Evolutionary conservation across 257 asterid genomes (phyloP).

Genomic region (Solanum appendiculatum): DNA sequence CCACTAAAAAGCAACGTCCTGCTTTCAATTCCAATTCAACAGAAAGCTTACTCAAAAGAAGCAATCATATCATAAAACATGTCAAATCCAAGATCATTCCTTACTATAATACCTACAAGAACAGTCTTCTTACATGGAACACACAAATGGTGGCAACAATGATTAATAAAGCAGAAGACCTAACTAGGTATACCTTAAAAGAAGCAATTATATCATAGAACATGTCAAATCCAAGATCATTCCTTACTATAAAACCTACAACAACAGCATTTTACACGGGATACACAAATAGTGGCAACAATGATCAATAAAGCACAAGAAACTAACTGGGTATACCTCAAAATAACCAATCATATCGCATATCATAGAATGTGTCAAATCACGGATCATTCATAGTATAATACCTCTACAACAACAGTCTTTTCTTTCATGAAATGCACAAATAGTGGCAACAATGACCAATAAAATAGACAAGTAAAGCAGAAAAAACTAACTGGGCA

Average conservation of each 20-base stretch:
- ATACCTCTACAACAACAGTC: background rate
- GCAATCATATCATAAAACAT: background rate
- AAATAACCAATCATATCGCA: background rate
- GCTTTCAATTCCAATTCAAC: background rate
- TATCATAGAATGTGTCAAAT: background rate
- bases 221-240: background rate
- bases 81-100: background rate
- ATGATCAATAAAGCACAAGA: background rate
- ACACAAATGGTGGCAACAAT: background rate
- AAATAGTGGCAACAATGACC: background rate
- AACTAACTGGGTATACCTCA: background rate
- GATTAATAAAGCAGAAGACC: background rate
- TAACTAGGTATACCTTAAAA: background rate
- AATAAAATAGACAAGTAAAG: background rate
- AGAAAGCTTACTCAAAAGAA: background rate
- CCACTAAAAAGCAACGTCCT: background rate
- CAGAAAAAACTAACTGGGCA: background rate
- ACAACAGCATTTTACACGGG: background rate
- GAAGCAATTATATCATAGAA: no score
- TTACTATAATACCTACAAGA: background rate
- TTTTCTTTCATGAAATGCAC: background rate
- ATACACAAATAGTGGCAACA: background rate
- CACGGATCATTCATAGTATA: background rate
- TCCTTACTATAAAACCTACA: background rate
- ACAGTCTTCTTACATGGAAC: background rate